phyloP scores from a whole-genome alignment of 768 basidiomycete genomes.

The Pleurotus cornucopiae region DNA sequence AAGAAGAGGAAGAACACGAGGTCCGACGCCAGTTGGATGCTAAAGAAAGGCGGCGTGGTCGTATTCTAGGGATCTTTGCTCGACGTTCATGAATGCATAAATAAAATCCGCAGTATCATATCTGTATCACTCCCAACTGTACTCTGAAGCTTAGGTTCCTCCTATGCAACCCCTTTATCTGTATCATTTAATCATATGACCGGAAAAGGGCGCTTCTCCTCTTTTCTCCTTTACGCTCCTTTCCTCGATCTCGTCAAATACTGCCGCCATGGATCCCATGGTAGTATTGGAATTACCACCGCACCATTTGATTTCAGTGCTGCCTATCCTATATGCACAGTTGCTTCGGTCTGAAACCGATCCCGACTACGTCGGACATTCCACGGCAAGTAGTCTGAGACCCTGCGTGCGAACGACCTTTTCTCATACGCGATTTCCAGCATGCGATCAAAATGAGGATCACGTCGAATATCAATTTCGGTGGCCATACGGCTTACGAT shows the following conservation, averaged over 20 bases:
- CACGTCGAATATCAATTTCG: not conserved
- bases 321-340: no score
- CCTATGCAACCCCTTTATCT: no score
- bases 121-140: no score
- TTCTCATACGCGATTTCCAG: conserved; percentile 1
- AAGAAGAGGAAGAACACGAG: conserved; percentile 79
- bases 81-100: not conserved
- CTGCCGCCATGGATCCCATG: no score
- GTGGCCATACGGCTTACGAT: conserved; percentile 16
- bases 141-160: no score
- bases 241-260: no score
- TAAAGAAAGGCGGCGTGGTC: conserved; percentile 41
- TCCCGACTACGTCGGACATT: not conserved
- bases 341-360: not conserved
- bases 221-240: no score
- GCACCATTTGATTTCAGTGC: no score
- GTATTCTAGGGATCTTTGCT: not conserved
- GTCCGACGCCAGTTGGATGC: conserved; percentile 48
- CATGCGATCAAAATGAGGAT: conserved; percentile 3
- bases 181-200: no score
- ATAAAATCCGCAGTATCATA: conserved; percentile 8
- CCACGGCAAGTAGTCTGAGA: not conserved
- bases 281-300: no score
- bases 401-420: not conserved
- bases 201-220: no score